Conservation (phyloP, 176 grass and related monocot species). For the Oryza coarctata region DNA sequence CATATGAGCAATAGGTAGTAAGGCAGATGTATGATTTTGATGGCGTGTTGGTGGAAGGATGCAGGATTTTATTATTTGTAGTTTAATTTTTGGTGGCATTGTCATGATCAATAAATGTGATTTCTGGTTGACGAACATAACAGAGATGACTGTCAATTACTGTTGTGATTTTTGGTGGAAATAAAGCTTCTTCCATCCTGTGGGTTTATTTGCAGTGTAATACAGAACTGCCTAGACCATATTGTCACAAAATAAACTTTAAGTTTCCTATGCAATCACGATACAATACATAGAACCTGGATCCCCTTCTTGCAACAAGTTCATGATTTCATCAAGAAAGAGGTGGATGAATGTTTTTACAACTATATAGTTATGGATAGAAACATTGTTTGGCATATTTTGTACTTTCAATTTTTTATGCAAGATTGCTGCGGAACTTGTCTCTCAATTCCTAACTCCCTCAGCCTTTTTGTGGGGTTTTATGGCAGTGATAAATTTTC, state of each 20-base stretch:
- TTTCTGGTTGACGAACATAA: constrained; percentile 2
- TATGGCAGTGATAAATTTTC: neutral
- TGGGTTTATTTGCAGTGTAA: constrained; percentile 5
- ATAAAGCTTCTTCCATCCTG: neutral
- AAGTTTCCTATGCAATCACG: neutral
- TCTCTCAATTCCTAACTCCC: neutral
- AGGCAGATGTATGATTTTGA: constrained; percentile 5
- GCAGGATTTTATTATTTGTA: neutral
- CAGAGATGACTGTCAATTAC: neutral
- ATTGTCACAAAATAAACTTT: neutral
- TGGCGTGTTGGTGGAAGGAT: neutral
- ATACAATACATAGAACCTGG: neutral
- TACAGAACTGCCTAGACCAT: constrained; percentile 3
- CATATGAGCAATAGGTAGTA: neutral
- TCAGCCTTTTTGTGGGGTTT: neutral
- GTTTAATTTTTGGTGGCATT: neutral
- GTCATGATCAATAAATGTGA: neutral
- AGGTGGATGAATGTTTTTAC: neutral
- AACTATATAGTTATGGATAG: neutral
- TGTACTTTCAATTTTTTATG: neutral
- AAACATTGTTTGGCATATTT: neutral
- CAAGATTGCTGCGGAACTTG: neutral
- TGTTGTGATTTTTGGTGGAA: constrained; percentile 20
- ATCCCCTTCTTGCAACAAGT: neutral
- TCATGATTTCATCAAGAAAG: neutral